Evolutionary conservation across 2,329 filamentous ascomycete species (phyloP).

Genomic region (Nemania sp.): DNA sequence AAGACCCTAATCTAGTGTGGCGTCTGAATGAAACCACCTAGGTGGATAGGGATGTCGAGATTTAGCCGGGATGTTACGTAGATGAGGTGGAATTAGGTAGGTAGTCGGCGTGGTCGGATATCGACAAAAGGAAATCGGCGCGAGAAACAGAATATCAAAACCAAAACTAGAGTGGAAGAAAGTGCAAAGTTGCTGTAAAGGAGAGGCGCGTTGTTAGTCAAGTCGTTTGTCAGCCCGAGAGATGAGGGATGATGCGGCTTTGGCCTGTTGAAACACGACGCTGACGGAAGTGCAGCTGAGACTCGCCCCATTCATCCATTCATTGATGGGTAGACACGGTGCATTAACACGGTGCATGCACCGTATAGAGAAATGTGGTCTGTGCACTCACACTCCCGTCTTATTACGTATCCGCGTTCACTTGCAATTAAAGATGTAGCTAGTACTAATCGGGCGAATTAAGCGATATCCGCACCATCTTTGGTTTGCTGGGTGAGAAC

Average conservation of each 20-base stretch:
- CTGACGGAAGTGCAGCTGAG: slow-evolving; percentile 15
- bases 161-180: slow-evolving; percentile 17
- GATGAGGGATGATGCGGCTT: slow-evolving; percentile 7
- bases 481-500: slow-evolving; percentile 36
- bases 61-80: slow-evolving; percentile 6
- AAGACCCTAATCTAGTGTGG: not conserved
- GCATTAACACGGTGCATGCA: not conserved
- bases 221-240: slow-evolving; percentile 34
- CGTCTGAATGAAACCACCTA: not conserved
- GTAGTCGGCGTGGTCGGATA: slow-evolving; percentile 15
- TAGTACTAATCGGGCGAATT: slow-evolving; percentile 48
- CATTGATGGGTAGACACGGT: not conserved
- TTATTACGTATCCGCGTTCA: slow-evolving; percentile 25
- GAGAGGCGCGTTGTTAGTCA: slow-evolving; percentile 22
- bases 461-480: slow-evolving; percentile 51
- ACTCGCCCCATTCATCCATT: slow-evolving; percentile 12
- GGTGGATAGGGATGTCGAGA: not conserved
- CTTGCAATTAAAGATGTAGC: slow-evolving; percentile 31
- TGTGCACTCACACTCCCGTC: slow-evolving; percentile 5
- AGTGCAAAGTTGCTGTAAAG: slow-evolving; percentile 16
- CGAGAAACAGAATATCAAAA: slow-evolving; percentile 13
- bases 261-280: slow-evolving; percentile 16
- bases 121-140: slow-evolving; percentile 14
- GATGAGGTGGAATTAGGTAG: slow-evolving; percentile 5
- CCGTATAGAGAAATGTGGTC: not conserved